Percentiles rank a stretch among this genome's conserved stretches.
phyloP scores from a whole-genome alignment of 1,139 yeast genomes.

The Candida sanyaensis region DNA sequence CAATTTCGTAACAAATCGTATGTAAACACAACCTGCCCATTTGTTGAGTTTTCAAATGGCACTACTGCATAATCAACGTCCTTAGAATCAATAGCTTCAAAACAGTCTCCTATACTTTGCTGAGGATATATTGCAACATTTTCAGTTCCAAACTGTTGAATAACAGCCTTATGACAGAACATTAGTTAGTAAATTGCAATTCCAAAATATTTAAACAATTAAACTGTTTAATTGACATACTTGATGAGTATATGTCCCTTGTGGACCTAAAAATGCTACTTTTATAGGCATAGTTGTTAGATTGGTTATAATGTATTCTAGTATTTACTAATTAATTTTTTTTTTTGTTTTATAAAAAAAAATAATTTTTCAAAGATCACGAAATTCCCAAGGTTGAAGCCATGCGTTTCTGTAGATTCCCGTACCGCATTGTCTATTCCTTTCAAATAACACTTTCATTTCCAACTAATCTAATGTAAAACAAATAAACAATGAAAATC shows the following conservation, averaged over 20 bases:
- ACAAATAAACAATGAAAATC: neutral
- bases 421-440: too few relatives aligned
- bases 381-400: too few relatives aligned
- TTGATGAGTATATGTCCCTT: slow-evolving; percentile 90
- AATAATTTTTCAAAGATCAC: too few relatives aligned
- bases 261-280: slow-evolving; percentile 83
- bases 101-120: slow-evolving; percentile 62
- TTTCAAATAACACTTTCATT: too few relatives aligned
- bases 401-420: too few relatives aligned
- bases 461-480: too few relatives aligned
- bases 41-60: slow-evolving; percentile 92
- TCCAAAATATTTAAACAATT: too few relatives aligned
- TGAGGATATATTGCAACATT: slow-evolving; percentile 47
- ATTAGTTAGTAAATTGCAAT: too few relatives aligned
- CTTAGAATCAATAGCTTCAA: slow-evolving; percentile 47
- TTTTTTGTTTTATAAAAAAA: neutral
- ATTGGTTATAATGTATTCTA: neutral
- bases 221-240: slow-evolving; percentile 28
- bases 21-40: slow-evolving; percentile 88
- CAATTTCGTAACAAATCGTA: slow-evolving; percentile 78
- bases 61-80: slow-evolving; percentile 74
- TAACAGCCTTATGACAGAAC: slow-evolving; percentile 53
- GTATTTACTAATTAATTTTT: neutral
- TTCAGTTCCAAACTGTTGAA: slow-evolving; percentile 64
- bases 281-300: slow-evolving; percentile 20